phyloP scores from a whole-genome alignment of 495 filamentous ascomycete genomes.

The Penicillium canescens region DNA sequence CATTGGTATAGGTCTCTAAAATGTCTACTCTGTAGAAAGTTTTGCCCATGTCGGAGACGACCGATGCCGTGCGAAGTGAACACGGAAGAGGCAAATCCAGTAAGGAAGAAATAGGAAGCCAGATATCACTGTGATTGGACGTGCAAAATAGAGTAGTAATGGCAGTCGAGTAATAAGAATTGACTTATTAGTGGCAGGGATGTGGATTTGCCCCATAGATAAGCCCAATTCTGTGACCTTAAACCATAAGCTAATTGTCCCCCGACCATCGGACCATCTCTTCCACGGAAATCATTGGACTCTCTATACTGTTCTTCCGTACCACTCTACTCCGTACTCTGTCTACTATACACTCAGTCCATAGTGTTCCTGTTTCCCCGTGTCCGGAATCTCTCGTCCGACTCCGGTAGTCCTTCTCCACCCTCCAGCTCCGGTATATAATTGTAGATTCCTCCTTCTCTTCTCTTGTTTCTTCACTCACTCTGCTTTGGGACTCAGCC shows the following conservation, averaged over 20 bases:
- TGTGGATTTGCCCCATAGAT: constrained; percentile 27
- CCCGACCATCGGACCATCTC: constrained; percentile 42
- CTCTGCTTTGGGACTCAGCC: constrained; percentile 5
- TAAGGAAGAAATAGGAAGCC: constrained; percentile 8
- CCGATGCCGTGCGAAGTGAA: constrained; percentile 15
- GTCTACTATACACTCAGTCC: constrained; percentile 5
- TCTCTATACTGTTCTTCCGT: constrained; percentile 1
- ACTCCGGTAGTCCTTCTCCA: constrained; percentile 30
- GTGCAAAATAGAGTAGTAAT: background rate
- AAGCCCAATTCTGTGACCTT: constrained; percentile 42
- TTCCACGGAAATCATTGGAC: constrained; percentile 19
- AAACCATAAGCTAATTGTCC: constrained; percentile 39
- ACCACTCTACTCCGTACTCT: constrained; percentile 2
- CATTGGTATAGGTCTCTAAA: too few species aligned
- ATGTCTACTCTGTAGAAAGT: too few species aligned
- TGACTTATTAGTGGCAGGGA: background rate
- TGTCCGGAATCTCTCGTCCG: constrained; percentile 30
- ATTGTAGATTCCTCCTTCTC: constrained; percentile 10
- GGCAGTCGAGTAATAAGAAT: constrained; percentile 1
- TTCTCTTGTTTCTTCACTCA: constrained; percentile 15
- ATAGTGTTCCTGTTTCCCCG: constrained; percentile 11
- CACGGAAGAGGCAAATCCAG: background rate
- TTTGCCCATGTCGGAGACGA: constrained; percentile 20
- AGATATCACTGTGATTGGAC: background rate
- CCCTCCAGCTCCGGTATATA: constrained; percentile 19